Conservation (phyloP, 2,329 filamentous ascomycete species). For the Alternaria sp. region DNA sequence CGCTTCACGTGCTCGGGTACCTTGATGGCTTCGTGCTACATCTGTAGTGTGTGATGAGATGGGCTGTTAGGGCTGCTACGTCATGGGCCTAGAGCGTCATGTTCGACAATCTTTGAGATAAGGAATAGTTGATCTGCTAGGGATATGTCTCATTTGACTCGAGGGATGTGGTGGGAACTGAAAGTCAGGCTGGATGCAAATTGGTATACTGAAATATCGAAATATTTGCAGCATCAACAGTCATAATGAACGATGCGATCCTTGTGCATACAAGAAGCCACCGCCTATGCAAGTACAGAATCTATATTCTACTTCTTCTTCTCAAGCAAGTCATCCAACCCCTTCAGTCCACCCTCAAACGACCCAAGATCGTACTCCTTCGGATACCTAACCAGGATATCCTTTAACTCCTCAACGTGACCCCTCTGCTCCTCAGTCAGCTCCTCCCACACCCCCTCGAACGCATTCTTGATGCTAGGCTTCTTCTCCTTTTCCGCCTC, state of each 20-base stretch:
- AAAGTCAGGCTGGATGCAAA: background rate
- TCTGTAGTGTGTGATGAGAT: background rate
- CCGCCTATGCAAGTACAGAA: background rate
- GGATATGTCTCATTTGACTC: background rate
- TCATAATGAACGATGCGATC: background rate
- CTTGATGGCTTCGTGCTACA: conserved; percentile 6
- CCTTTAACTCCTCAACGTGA: conserved; percentile 79
- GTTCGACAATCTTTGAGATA: background rate
- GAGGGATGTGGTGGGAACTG: background rate
- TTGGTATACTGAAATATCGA: background rate
- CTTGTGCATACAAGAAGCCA: background rate
- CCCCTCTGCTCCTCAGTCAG: conserved; percentile 78
- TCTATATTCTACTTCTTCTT: conserved; percentile 20
- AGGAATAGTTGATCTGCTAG: background rate
- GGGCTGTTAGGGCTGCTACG: background rate
- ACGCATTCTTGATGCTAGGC: conserved; percentile 74
- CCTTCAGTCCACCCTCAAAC: conserved; percentile 76
- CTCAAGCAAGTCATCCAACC: conserved; percentile 57
- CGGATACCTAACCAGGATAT: conserved; percentile 84
- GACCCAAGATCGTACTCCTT: conserved; percentile 86
- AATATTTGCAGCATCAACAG: background rate
- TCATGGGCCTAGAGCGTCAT: background rate
- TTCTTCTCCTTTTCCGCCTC: conserved; percentile 85
- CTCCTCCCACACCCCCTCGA: conserved; percentile 89
- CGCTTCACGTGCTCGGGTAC: conserved; percentile 4